Evolutionary conservation across 2,329 filamentous ascomycete genomes (phyloP), one percentile per base, ranked within the genome.

Genomic region (Exophiala spinifera): DNA sequence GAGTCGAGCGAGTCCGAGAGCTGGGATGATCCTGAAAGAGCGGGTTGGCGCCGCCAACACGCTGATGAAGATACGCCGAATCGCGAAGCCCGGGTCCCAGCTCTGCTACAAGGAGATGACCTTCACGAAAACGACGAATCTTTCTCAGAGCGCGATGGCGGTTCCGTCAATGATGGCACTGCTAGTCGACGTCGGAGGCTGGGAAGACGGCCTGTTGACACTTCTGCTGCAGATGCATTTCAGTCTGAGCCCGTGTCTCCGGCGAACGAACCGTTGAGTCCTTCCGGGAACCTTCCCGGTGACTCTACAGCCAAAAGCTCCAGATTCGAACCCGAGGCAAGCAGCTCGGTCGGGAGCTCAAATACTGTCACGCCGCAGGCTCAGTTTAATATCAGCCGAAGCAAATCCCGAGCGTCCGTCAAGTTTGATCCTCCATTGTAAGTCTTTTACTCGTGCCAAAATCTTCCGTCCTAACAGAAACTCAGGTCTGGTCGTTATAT

Each of bases 401-500:
- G 87, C 64, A 91, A 90, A 74, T 89, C 84, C 73, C 90, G 87
- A 70, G 92, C 94, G 63, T 91, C 86, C 13, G 87, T 97, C 64
- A 86, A 83, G 55, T 96, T 97, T 63, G 83, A 91, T 63, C 88
- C 89, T 53, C 86, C 88, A 0, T 81, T 94, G 56, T 80, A 72
- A 69, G 79, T 75, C 23, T 33, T 31, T 10, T 31, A 31, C 28
- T 31, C 7, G 6, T 31, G 11, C 28, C 28, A 31, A 31, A 31
- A 10, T 6, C 28, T 11, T 31, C 19, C 15, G 49, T 17, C 46
- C 40, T 39, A 51, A 59, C 47, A 43, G 39, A 55, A 7, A 6
- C 49, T 25, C 46, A 65, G 57, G 11, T 54, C 88, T 10, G 89
- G 88, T 4, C 82, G 89, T 53, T 95, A 88, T 68, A 87, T 97